Base-by-base conservation (phyloP, 805 yeast genomes). In the Cyberlindnera amylophila region DNA sequence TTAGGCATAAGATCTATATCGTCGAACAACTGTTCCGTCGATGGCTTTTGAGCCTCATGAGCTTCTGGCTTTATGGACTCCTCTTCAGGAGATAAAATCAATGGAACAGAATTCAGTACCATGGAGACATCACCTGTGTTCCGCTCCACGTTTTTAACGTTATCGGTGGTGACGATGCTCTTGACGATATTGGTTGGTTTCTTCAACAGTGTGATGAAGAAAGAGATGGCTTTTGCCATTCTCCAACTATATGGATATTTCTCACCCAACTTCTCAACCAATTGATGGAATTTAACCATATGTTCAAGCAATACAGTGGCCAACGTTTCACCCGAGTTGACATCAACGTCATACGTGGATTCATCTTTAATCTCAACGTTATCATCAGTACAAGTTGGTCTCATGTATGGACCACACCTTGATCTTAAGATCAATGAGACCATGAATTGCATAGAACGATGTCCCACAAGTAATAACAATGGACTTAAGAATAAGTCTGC, bases 241-340 rank as follows among this genome's bases (percentile, higher is more conserved):
- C 84, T 73, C 79, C 82, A 79, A 2, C 88, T 84, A 55, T 80
- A 81, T 44, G 77, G 79, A 55, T 81, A 82, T 48, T 78, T 70
- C 19, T 64, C 67, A 16, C 86, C 76, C 28, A 83, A 61, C 31
- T 68, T 66, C 63, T 69, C 59, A 44, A 69, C 51, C 62, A 72
- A 36, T 45, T 57, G 46, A 52, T 66, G 62, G 49, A 74, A 76
- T 14, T 58, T 54, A 28, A 66, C 68, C 69, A 70, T 67, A 42
- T 71, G 72, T 6, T 57, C 57, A 36, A 66, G 54, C 14, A 72
- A 54, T 10, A 63, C 56, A 3, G 65, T 65, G 3, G 71, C 65
- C 32, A 69, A 52, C 8, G 55, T 55, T 32, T 64, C 68, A 32
- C 70, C 70, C 6, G 63, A 57, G 36, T 66, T 64, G 6, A 61